Evolutionary conservation across 2,329 filamentous ascomycete species (phyloP).

Genomic region (Aspergillus candidus): DNA sequence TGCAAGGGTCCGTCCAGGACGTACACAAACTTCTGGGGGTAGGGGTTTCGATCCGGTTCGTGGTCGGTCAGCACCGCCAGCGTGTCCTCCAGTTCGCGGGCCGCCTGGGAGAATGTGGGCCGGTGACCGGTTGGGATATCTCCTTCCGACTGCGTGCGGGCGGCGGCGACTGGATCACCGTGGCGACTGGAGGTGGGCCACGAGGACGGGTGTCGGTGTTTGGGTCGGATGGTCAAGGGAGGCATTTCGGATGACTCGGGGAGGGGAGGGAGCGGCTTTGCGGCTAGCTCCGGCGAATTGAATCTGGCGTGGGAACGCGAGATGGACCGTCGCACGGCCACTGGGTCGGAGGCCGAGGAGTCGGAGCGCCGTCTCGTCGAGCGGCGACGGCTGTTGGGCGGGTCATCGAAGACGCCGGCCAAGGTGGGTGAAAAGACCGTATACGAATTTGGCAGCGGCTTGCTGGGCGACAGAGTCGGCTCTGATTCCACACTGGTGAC

Average conservation of each 20-base stretch:
- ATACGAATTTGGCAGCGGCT: slow-evolving; percentile 16
- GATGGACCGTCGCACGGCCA: too few relatives aligned
- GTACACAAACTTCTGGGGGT: slow-evolving; percentile 9
- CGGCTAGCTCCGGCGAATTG: slow-evolving; percentile 20
- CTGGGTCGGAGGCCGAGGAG: too few relatives aligned
- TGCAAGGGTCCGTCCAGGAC: slow-evolving; percentile 26
- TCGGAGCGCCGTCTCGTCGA: slow-evolving; percentile 16
- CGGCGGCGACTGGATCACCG: background rate
- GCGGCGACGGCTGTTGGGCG: slow-evolving; percentile 9
- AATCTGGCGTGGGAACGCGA: too few relatives aligned
- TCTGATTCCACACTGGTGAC: slow-evolving; percentile 29
- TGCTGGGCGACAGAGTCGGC: slow-evolving; percentile 11
- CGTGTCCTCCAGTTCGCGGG: slow-evolving; percentile 32
- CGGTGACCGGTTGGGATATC: slow-evolving; percentile 9
- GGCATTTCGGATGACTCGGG: slow-evolving; percentile 18
- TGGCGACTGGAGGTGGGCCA: too few relatives aligned
- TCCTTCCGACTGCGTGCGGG: slow-evolving; percentile 2
- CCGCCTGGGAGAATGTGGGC: slow-evolving; percentile 27
- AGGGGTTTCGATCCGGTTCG: slow-evolving; percentile 5
- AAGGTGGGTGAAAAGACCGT: slow-evolving; percentile 20
- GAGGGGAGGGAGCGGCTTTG: slow-evolving; percentile 41
- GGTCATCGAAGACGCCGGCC: slow-evolving; percentile 32
- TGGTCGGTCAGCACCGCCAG: slow-evolving; percentile 21
- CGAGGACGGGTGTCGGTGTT: slow-evolving; percentile 1
- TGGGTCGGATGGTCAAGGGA: slow-evolving; percentile 23